Conservation (phyloP, 192 early-diverging fungal species). For the Bifiguratus adelaidae region DNA sequence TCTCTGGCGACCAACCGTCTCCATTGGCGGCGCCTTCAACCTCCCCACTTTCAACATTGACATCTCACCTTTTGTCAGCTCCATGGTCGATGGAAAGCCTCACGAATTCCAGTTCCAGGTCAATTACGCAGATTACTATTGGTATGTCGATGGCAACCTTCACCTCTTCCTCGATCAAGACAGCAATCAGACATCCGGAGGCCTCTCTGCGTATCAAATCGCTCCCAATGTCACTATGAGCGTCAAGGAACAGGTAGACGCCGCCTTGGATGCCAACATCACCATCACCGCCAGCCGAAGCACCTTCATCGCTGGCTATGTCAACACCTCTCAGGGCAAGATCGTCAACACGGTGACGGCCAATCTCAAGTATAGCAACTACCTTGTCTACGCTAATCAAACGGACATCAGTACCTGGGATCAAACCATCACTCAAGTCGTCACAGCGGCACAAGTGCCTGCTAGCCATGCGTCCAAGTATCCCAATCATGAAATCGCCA, state of each 20-base stretch:
- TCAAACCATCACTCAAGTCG: not conserved
- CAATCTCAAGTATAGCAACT: not conserved
- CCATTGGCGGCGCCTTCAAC: slow-evolving; percentile 3
- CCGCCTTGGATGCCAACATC: slow-evolving; percentile 5
- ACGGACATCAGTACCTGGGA: slow-evolving; percentile 3
- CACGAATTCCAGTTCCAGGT: slow-evolving; percentile 6
- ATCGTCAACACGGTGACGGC: not conserved
- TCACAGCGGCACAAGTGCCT: not conserved
- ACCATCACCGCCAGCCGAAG: not conserved
- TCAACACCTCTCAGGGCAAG: slow-evolving; percentile 2
- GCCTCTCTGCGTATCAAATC: not conserved
- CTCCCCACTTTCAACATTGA: slow-evolving; percentile 7
- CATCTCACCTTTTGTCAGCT: slow-evolving; percentile 8
- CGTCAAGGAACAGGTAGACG: not conserved
- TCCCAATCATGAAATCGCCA: not conserved
- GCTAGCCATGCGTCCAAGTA: not conserved
- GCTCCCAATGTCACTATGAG: slow-evolving; percentile 3
- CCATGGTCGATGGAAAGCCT: slow-evolving; percentile 9
- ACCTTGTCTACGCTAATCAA: not conserved
- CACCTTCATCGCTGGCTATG: not conserved
- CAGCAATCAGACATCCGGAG: slow-evolving; percentile 4
- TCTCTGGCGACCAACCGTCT: slow-evolving; percentile 6
- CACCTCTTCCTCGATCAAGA: slow-evolving; percentile 8
- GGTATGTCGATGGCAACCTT: slow-evolving; percentile 9
- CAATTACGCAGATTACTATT: slow-evolving; percentile 1